Percentiles rank a stretch among this genome's conserved stretches.
Evolutionary conservation across 441 rosid species (phyloP).

Genomic region (Theobroma grandiflorum): DNA sequence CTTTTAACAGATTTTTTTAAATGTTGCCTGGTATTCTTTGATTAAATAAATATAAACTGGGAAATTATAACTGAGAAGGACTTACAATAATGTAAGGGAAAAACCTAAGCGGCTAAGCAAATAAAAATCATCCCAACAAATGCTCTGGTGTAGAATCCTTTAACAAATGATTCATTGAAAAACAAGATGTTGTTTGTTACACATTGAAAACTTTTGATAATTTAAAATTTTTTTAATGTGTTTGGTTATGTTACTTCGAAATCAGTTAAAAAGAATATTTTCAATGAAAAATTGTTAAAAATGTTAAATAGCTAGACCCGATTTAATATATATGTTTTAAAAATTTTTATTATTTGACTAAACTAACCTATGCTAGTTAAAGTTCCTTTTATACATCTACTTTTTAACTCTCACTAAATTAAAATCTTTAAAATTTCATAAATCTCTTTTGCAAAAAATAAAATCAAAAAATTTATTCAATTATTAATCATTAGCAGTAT

Average conservation of each 20-base stretch:
- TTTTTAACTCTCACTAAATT: background rate
- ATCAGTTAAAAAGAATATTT: background rate
- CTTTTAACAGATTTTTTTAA: background rate
- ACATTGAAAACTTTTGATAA: background rate
- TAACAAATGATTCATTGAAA: background rate
- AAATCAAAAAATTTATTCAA: background rate
- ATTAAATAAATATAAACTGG: constrained; percentile 7
- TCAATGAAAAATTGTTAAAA: background rate
- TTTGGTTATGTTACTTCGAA: background rate
- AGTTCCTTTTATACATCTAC: background rate
- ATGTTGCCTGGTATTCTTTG: background rate
- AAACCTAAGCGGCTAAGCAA: background rate
- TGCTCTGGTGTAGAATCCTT: background rate
- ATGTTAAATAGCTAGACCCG: background rate
- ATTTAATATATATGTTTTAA: background rate
- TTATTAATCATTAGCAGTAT: background rate
- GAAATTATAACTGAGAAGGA: background rate
- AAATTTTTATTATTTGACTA: background rate
- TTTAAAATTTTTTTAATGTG: background rate
- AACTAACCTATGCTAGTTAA: background rate
- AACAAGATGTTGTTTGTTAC: background rate
- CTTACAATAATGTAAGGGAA: background rate
- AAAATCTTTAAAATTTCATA: background rate
- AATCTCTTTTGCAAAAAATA: background rate
- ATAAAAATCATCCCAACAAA: constrained; percentile 5